Percentiles rank a stretch among this genome's conserved stretches.
These are phyloP conservation scores for Eimeria necatrix DNA, from an alignment of 169 alveolate genomes.

Conservation along the genomic window DNA sequence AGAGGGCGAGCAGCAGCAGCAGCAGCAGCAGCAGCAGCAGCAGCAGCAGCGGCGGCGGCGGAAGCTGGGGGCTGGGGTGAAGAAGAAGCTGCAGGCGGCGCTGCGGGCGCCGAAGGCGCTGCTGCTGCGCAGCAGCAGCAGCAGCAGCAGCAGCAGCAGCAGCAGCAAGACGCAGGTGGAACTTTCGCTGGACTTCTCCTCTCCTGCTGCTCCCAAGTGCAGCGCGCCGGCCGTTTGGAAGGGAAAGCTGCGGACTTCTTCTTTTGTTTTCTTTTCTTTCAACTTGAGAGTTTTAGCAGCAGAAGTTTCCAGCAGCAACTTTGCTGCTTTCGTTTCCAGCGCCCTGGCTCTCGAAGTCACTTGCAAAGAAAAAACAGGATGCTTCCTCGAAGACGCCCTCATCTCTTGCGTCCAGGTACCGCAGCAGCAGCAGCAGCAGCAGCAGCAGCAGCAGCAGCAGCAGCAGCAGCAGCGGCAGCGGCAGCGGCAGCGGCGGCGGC, in stretches of 20 bases:
- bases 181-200: background rate
- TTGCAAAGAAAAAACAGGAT: background rate
- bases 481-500: too few relatives aligned
- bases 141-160: background rate
- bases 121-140: too few relatives aligned
- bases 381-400: slow-evolving; percentile 12
- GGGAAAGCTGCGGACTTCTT: background rate
- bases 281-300: background rate
- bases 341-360: background rate
- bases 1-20: background rate
- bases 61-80: background rate
- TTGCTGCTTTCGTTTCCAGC: slow-evolving; percentile 9
- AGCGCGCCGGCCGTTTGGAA: slow-evolving; percentile 2
- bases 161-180: background rate
- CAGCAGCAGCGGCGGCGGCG: too few relatives aligned
- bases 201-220: slow-evolving; percentile 24
- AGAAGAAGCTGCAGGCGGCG: background rate
- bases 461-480: too few relatives aligned
- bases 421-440: background rate
- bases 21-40: too few relatives aligned
- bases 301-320: background rate
- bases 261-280: background rate
- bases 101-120: background rate
- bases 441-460: background rate
- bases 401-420: slow-evolving; percentile 28